Conservation (phyloP, 2,329 filamentous ascomycete species). For the Botrytis cinerea region DNA sequence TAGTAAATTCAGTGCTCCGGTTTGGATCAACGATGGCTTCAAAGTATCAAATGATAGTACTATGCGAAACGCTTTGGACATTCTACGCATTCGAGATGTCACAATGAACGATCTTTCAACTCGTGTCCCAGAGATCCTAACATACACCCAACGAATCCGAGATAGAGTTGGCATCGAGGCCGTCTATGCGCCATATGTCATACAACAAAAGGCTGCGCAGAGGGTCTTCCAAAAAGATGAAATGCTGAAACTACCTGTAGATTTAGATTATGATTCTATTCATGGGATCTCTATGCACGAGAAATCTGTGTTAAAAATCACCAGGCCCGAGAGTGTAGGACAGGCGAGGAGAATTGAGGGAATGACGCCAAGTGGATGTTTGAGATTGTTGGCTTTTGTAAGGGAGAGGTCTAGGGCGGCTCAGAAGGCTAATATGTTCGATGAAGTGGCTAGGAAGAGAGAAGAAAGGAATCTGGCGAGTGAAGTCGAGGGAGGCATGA, state of each 20-base stretch:
- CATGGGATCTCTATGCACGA: constrained; percentile 79
- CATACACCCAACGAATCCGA: constrained; percentile 60
- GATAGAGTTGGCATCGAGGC: constrained; percentile 78
- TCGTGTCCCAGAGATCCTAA: constrained; percentile 57
- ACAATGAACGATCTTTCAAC: constrained; percentile 58
- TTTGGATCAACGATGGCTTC: constrained; percentile 73
- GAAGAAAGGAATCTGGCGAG: not conserved
- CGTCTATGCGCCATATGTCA: constrained; percentile 83
- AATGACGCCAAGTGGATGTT: constrained; percentile 60
- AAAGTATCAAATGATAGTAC: constrained; percentile 64
- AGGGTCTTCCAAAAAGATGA: constrained; percentile 76
- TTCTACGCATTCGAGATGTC: constrained; percentile 69
- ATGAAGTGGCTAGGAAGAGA: constrained; percentile 29
- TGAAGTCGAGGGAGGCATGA: not conserved
- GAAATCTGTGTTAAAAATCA: constrained; percentile 66
- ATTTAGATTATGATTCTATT: constrained; percentile 75
- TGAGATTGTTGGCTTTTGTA: constrained; percentile 64
- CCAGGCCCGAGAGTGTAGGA: constrained; percentile 80
- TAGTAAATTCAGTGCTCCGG: constrained; percentile 58
- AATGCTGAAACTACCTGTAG: constrained; percentile 65
- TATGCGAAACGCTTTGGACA: constrained; percentile 73
- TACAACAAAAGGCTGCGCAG: constrained; percentile 67
- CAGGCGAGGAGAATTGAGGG: constrained; percentile 90
- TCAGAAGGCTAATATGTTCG: constrained; percentile 28
- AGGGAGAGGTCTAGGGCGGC: constrained; percentile 27